phyloP scores from a whole-genome alignment of 2,329 filamentous ascomycete species.

The Fusarium tupiense region DNA sequence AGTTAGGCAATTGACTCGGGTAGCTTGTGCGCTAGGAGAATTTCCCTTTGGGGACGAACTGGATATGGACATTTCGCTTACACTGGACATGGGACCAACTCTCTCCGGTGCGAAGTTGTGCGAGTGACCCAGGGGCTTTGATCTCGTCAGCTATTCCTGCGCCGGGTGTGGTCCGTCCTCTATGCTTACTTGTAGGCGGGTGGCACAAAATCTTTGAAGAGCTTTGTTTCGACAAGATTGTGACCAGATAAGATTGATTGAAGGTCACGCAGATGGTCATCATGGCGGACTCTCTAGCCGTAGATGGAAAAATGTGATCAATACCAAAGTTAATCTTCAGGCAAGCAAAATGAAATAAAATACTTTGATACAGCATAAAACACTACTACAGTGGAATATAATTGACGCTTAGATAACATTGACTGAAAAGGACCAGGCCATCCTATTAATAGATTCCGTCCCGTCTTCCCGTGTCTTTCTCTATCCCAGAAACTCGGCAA shows the following conservation, averaged over 20 bases:
- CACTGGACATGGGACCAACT: not conserved
- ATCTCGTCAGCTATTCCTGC: not conserved
- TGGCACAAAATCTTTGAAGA: not conserved
- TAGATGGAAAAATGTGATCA: accelerated
- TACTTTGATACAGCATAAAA: not conserved
- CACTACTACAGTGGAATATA: not conserved
- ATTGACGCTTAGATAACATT: no score
- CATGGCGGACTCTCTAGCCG: no score
- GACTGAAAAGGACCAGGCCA: accelerated
- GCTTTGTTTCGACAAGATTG: not conserved
- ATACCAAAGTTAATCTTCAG: no score
- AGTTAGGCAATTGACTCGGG: not conserved
- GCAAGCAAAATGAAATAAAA: not conserved
- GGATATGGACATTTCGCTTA: not conserved
- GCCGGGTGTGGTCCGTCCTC: accelerated
- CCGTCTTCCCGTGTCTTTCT: not conserved
- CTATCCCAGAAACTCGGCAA: not conserved
- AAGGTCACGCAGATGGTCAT: not conserved
- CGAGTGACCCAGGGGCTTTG: not conserved
- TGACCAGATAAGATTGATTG: not conserved
- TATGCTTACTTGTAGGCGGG: accelerated
- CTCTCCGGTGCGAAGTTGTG: not conserved
- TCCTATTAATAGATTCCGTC: not conserved
- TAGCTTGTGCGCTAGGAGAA: not conserved
- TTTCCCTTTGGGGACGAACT: not conserved